Conservation (phyloP, 2,329 filamentous ascomycete genomes). For the Clarireedia homoeocarpa region DNA sequence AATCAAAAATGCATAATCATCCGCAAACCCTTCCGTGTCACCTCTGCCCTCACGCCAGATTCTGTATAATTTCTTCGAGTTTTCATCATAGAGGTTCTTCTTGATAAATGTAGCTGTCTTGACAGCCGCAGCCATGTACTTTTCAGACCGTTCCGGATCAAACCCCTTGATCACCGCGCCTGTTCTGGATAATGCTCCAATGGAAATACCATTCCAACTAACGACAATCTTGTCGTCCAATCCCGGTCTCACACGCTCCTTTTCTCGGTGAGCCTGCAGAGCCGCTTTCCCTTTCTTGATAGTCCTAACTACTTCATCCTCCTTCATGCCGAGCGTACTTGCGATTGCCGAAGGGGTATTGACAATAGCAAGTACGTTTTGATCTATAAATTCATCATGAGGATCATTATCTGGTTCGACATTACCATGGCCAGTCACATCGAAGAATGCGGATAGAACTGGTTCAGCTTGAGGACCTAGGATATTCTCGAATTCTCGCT, state of each 20-base stretch:
- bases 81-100: conserved; percentile 61
- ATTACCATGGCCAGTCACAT: conserved; percentile 77
- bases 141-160: conserved; percentile 46
- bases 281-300: conserved; percentile 60
- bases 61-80: conserved; percentile 57
- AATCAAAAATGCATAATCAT: conserved; percentile 89
- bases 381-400: conserved; percentile 89
- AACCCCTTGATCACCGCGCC: conserved; percentile 58
- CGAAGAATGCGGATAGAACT: conserved; percentile 77
- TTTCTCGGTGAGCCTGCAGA: conserved; percentile 63
- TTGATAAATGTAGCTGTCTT: conserved; percentile 66
- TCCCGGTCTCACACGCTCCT: conserved; percentile 65
- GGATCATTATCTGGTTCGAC: conserved; percentile 75
- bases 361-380: conserved; percentile 75
- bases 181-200: conserved; percentile 71
- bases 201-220: conserved; percentile 82
- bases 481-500: conserved; percentile 74
- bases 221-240: conserved; percentile 85
- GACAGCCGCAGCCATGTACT: conserved; percentile 58
- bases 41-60: conserved; percentile 63
- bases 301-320: conserved; percentile 59
- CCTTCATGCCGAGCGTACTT: conserved; percentile 64
- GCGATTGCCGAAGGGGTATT: conserved; percentile 62
- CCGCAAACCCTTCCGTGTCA: conserved; percentile 68
- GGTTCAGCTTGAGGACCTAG: conserved; percentile 60